Base-by-base conservation (phyloP, 371 early-diverging fungal species). In the Actinomortierella ambigua region DNA sequence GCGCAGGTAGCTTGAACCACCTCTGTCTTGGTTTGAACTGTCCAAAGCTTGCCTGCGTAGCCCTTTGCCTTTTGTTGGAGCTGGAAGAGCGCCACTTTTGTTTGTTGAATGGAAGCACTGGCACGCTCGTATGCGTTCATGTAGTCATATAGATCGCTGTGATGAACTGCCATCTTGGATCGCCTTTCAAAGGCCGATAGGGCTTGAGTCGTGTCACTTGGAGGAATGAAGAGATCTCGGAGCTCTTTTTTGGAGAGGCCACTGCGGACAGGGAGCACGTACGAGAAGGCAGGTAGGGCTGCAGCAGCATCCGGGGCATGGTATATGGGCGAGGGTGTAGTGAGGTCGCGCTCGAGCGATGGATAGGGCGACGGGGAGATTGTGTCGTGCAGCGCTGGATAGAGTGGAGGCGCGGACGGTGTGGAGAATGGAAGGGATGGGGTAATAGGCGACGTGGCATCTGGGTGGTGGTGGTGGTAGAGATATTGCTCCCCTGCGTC, bases 21-120 rank as follows among this genome's bases (percentile, higher is more conserved):
- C 29, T 57, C 67, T 2, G 67, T 59, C 18, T 64, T 69, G 7
- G 73, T 65, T 34, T 75, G 65, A 8, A 75, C 69, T 14, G 64
- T 58, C 78, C 77, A 79, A 1, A 78, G 52, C 15, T 62, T 79
- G 52, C 69, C 66, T 0, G 75, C 79, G 34, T 73, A 73, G 2
- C 68, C 68, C 20, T 67, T 67, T 23, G 75, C 75, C 53, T 67
- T 63, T 60, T 67, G 67, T 23, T 67, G 67, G 22, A 67, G 58
- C 29, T 55, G 55, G 42, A 60, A 67, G 43, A 60, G 49, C 6
- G 63, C 57, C 9, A 67, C 52, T 23, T 44, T 63, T 23, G 61
- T 43, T 24, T 73, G 75, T 44, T 73, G 75, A 9, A 57, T 59
- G 0, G 64, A 46, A 50, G 63, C 67, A 26, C 67, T 57, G 3